Evolutionary conservation across 2,329 filamentous ascomycete species (phyloP), one percentile per base, ranked within the genome.

Genomic region (Paecilomyces dactylethromorphus): DNA sequence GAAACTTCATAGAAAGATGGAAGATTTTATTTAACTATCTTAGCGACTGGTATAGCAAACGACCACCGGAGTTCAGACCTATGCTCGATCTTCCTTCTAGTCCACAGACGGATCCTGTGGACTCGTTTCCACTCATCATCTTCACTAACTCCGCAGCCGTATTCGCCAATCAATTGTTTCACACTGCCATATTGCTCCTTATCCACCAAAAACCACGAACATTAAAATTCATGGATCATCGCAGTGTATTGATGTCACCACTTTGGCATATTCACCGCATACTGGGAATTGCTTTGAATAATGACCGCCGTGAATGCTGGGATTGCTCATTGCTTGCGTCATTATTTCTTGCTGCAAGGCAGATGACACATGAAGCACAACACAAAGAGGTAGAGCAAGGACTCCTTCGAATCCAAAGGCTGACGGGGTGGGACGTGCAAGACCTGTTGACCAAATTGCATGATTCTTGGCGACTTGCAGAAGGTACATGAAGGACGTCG

Each of bases 141-240:
- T 82, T 80, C 62, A 76, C 77, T 3, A 78, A 76, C 53, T 76
- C 75, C 0, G 73, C 77, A 0, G 78, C 74, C 0, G 66, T 74
- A 3, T 73, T 79, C 2, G 75, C 75, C 2, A 85, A 84, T 60
- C 82, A 84, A 63, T 70, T 84, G 2, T 84, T 83, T 63, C 83
- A 85, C 62, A 82, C 82, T 0, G 80, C 81, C 1, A 81, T 82
- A 72, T 66, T 84, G 7, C 66, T 84, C 0, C 68, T 85, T 58
- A 74, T 85, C 18, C 79, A 79, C 58, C 76, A 79, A 63, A 79
- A 78, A 59, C 82, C 82, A 18, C 75, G 78, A 3, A 79, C 76
- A 2, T 66, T 77, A 3, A 69, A 67, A 7, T 65, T 70, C 1
- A 64, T 68, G 12, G 67, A 68, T 22, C 67, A 70, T 7, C 67